These are phyloP conservation scores for Aureobasidium sp. DNA, from an alignment of 2,329 filamentous ascomycete genomes.

Conservation along the genomic window DNA sequence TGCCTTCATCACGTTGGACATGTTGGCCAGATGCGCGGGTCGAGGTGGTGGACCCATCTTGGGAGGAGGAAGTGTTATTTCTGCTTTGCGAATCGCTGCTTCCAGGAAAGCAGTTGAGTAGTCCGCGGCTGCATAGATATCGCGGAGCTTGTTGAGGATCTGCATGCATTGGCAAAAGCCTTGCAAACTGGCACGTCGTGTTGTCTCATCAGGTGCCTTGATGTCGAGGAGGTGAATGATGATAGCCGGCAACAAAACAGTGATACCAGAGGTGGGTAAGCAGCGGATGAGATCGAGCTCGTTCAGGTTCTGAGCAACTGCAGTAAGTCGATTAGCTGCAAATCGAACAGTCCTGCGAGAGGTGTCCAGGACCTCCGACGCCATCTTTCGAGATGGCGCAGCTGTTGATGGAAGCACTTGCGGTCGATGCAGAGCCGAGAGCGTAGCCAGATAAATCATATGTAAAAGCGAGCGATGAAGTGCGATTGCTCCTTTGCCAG, in stretches of 20 bases:
- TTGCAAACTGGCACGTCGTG: conserved; percentile 64
- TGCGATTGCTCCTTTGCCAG: conserved; percentile 51
- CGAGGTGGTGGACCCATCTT: conserved; percentile 7
- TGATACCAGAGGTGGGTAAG: conserved; percentile 83
- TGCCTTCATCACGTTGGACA: conserved; percentile 9
- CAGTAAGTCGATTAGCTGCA: conserved; percentile 78
- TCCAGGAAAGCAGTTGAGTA: conserved; percentile 95
- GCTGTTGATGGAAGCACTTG: conserved; percentile 73
- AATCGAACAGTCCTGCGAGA: conserved; percentile 77
- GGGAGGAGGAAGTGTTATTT: conserved; percentile 57
- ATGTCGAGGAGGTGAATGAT: conserved; percentile 92
- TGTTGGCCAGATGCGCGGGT: conserved; percentile 4
- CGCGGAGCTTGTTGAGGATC: conserved; percentile 77
- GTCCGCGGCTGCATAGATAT: conserved; percentile 90
- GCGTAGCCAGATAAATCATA: conserved; percentile 88
- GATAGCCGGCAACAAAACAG: conserved; percentile 82
- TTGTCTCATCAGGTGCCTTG: conserved; percentile 69
- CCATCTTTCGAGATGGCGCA: conserved; percentile 34
- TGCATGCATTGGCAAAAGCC: conserved; percentile 90
- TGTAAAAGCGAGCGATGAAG: conserved; percentile 81
- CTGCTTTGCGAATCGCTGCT: conserved; percentile 79
- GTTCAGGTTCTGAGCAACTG: conserved; percentile 72
- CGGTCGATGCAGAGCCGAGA: conserved; percentile 84
- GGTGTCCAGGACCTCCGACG: conserved; percentile 68
- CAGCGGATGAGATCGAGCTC: conserved; percentile 66